Conservation (phyloP, 139 green algal genomes). For the Limnomonas spitsbergensis region DNA sequence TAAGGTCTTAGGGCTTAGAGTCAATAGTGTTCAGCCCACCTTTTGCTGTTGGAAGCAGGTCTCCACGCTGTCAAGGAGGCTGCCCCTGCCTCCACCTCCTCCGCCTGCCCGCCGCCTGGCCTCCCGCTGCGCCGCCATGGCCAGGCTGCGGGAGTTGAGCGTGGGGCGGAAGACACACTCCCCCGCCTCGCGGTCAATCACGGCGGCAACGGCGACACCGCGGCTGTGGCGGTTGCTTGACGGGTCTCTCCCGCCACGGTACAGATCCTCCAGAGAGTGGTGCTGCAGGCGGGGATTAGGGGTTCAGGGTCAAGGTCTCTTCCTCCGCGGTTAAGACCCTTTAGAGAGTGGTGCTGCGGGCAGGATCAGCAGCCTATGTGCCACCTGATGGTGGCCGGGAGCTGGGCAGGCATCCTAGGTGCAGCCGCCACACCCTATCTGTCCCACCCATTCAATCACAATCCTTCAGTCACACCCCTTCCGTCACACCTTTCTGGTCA, state of each 20-base stretch:
- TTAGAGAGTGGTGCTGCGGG: too few relatives aligned
- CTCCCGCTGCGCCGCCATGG: background rate
- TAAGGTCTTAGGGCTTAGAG: too few relatives aligned
- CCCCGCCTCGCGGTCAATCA: slow-evolving; percentile 16
- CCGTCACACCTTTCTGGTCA: too few relatives aligned
- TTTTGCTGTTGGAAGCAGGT: background rate
- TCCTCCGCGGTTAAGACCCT: too few relatives aligned
- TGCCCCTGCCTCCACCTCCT: slow-evolving; percentile 8
- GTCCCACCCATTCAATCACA: too few relatives aligned
- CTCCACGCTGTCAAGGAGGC: slow-evolving; percentile 19
- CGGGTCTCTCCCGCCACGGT: background rate
- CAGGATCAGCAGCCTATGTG: too few relatives aligned
- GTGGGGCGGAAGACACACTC: slow-evolving; percentile 43
- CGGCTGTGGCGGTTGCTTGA: background rate
- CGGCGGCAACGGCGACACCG: background rate
- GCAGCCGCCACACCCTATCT: too few relatives aligned
- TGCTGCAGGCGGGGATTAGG: slow-evolving; percentile 4
- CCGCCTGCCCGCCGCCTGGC: background rate
- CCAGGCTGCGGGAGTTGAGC: slow-evolving; percentile 33
- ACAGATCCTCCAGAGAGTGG: slow-evolving; percentile 26
- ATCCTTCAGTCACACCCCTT: too few relatives aligned
- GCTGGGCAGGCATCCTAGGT: too few relatives aligned
- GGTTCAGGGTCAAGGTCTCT: too few relatives aligned
- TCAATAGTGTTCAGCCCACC: too few relatives aligned
- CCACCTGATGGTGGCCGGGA: too few relatives aligned